Evolutionary conservation across 2,329 filamentous ascomycete genomes (phyloP), one percentile per base, ranked within the genome.

Genomic region (Colletotrichum eremochloae): DNA sequence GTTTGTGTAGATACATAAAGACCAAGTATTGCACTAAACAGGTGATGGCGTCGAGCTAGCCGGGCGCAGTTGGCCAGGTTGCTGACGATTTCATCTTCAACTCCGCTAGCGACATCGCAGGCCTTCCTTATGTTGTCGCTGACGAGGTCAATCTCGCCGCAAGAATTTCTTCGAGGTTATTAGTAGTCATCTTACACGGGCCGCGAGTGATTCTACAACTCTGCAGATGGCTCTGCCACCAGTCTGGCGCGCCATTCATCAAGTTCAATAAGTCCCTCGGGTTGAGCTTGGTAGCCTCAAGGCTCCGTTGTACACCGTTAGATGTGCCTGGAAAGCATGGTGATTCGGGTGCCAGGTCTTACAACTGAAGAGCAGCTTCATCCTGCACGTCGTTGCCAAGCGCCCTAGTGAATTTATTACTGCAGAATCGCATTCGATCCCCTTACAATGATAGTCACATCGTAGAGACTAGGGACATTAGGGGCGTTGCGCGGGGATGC

Each of bases 251-350:
- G 24, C 24, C 24, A 24, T 24, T 24, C 24, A 24, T 24, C 24
- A 24, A 24, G 24, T 24, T 24, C 24, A 24, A 24, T 1, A 24
- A 24, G 24, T 24, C 24, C 24, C 24, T 24, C 24, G 24, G 24
- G 24, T 24, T 24, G 24, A 24, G 24, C 36, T 38, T 38, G 9
- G 36, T 11, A 11, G 58, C 63, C n/a, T 68, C 63, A 20, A 87
- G 77, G 86, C 78, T 24, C 24, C 88, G 86, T 2, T 86, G 79
- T 7, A 86, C 87, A 29, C 87, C 87, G 0, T 86, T 87, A 1
- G 84, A 86, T 75, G 86, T 88, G 52, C 86, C 87, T 12, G 82
- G 78, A 74, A 84, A 87, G 76, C 78, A 2, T 82, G 79, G 75
- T 78, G 82, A 24, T 24, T 24, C 24, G 24, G 24, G 24, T 24